Evolutionary conservation across 2,329 filamentous ascomycete species (phyloP), one percentile per base, ranked within the genome.

Genomic region (Pseudogymnoascus sp.): DNA sequence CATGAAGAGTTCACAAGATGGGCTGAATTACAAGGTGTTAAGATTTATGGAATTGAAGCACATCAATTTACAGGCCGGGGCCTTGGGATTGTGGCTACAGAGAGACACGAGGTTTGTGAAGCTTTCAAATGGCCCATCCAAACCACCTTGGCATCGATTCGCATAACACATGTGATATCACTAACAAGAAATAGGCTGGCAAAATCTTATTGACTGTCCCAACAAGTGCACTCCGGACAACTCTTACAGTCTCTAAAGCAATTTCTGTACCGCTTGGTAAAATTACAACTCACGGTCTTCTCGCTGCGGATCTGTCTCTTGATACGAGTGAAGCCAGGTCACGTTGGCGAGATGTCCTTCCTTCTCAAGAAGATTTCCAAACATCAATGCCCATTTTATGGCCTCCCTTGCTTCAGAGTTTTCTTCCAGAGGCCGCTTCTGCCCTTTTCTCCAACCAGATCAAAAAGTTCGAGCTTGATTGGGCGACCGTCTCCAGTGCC

Each of bases 61-160:
- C 79, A 83, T 38, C 76, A 76, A 37, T 84, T 95, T 13, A 81
- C 85, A 5, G 87, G 85, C 1, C 80, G 88, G 59, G 91, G 91
- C 26, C 80, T 94, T 59, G 91, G 92, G 52, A 84, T 96, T 60
- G 79, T 92, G 57, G 86, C 90, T 4, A 85, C 82, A 10, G 79
- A 80, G 26, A 74, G 79, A 12, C 79, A 94, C 62, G 75, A 86
- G 74, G 88, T 89, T 74, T 67, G 68, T 65, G 26, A 34, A 7
- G 28, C 19, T 56, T 19, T 30, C 26, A 39, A 59, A 55, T 26
- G 8, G 33, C 59, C 48, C 19, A 57, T 57, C 33, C 55, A 35
- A 45, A 33, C 38, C 30, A 6, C 9, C 18, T 26, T 13, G 52
- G 21, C 48, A 34, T 19, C 13, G 15, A 12, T 18, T 33, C 19